phyloP scores from a whole-genome alignment of 1,284 basidiomycete genomes.

The Cerioporus squamosus region DNA sequence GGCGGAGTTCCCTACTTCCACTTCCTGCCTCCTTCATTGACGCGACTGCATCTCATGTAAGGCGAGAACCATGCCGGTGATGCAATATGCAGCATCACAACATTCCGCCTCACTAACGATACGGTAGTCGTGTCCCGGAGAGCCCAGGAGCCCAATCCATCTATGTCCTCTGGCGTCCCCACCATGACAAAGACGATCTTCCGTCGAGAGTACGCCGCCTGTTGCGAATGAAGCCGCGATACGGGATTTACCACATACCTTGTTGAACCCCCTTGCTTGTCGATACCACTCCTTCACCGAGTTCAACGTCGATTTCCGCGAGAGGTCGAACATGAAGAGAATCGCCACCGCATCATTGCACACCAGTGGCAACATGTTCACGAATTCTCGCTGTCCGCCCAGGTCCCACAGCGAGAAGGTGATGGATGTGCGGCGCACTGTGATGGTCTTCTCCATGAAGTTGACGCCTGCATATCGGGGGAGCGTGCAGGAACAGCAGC shows the following conservation, averaged over 20 bases:
- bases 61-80: too few relatives aligned
- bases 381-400: conserved; percentile 96
- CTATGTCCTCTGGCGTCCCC: too few relatives aligned
- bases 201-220: too few relatives aligned
- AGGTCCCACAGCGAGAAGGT: conserved; percentile 99
- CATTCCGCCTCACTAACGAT: too few relatives aligned
- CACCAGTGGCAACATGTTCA: conserved; percentile 97
- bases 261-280: conserved; percentile 98
- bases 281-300: conserved; percentile 99
- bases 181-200: too few relatives aligned
- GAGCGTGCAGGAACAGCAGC: not conserved
- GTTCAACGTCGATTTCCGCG: conserved; percentile 95
- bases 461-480: conserved; percentile 77
- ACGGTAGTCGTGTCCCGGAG: too few relatives aligned
- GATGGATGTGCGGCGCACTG: conserved; percentile 96
- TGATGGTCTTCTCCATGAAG: conserved; percentile 99
- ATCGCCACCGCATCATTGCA: conserved; percentile 99
- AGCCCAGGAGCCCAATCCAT: too few relatives aligned
- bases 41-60: too few relatives aligned
- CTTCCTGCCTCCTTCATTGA: too few relatives aligned
- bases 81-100: too few relatives aligned
- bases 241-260: conserved; percentile 56
- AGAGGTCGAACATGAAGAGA: conserved; percentile 99
- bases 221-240: not conserved
- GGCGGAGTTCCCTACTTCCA: too few relatives aligned